Evolutionary conservation across 2,329 filamentous ascomycete genomes (phyloP), one percentile per base, ranked within the genome.

Genomic region (Colletotrichum viniferum): DNA sequence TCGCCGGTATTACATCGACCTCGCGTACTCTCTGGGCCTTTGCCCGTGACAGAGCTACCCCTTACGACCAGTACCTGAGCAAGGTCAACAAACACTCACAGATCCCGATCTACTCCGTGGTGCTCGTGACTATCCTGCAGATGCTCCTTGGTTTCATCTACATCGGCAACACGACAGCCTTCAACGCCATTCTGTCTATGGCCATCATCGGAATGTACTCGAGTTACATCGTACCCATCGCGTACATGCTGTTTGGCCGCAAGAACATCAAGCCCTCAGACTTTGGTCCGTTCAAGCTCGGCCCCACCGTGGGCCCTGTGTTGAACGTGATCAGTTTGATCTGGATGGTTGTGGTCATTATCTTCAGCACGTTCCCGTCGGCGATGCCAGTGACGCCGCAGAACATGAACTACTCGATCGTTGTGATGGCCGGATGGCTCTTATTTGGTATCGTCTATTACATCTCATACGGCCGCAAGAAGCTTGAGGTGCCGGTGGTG

Each of bases 351-450:
- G 74, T 89, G 8, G 85, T 85, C 0, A 84, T 87, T 43, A 74
- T 88, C 2, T 87, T 89, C 55, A 87, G 87, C 77, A 86, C 83
- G 1, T 87, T 89, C 43, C 87, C 87, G 1, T 82, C 81, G 2
- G 71, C 78, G 0, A 80, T 85, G 78, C 88, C 86, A 0, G 84
- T 87, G 0, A 85, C 84, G 2, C 72, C 83, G 0, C 81, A 85
- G 43, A 86, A 83, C 18, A 88, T 89, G 86, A 89, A 89, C 58
- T 88, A 89, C 71, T 83, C 83, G 0, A 82, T 82, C 38, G 85
- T 87, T 0, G 86, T 88, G 0, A 78, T 88, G 77, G 80, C 80
- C 4, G 86, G 83, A 0, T 87, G 85, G 85, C 66, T 84, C 1
- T 30, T 81, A 0, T 79, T 84, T 36, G 85, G 85, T 0, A 78